A percentile compares a stretch with the other conserved stretches of the same genome.
Conservation (phyloP, 495 filamentous ascomycete species). For the Tuber calosporum region DNA sequence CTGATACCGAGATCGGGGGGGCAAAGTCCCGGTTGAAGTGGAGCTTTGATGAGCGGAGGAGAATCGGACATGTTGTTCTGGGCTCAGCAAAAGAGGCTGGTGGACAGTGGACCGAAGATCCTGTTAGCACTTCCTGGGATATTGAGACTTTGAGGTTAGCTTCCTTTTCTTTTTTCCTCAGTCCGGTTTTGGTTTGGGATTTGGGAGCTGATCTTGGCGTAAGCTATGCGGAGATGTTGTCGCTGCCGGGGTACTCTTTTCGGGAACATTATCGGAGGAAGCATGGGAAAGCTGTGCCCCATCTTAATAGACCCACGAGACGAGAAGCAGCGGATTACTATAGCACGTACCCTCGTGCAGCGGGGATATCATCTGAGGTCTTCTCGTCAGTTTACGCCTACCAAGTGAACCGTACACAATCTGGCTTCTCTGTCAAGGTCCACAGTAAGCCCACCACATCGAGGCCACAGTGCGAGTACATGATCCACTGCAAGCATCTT, state of each 20-base stretch:
- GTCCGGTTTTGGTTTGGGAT: conserved; percentile 19
- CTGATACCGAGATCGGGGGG: conserved; percentile 53
- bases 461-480: conserved; percentile 45
- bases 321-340: conserved; percentile 56
- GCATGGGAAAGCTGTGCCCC: conserved; percentile 46
- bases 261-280: conserved; percentile 49
- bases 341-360: conserved; percentile 51
- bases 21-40: conserved; percentile 53
- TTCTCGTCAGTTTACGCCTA: conserved; percentile 45
- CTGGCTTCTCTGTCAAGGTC: conserved; percentile 47
- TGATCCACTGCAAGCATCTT: conserved; percentile 53
- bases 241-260: conserved; percentile 58
- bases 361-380: conserved; percentile 51
- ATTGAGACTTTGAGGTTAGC: conserved; percentile 49
- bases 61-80: conserved; percentile 55
- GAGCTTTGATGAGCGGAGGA: conserved; percentile 49
- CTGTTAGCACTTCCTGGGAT: conserved; percentile 51
- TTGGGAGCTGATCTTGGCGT: conserved; percentile 27
- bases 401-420: conserved; percentile 45
- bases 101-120: conserved; percentile 60
- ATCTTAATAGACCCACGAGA: conserved; percentile 55
- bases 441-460: conserved; percentile 40
- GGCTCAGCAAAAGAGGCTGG: conserved; percentile 52
- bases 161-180: background rate
- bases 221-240: conserved; percentile 62